Base-by-base conservation (phyloP, 306 rosid species). In the Casuarina cunninghamiana region DNA sequence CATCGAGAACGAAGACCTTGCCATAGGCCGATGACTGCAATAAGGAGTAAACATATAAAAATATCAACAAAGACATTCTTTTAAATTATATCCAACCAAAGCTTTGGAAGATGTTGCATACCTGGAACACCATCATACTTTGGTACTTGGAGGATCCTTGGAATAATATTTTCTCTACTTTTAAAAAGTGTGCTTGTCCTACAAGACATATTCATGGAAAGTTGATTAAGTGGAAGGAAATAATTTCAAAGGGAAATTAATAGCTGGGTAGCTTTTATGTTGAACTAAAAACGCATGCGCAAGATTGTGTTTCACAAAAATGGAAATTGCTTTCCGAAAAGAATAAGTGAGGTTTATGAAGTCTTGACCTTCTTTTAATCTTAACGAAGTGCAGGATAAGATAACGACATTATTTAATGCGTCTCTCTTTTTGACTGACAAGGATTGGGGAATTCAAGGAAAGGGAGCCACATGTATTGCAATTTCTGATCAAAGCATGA, bases 121-220 rank as follows among this genome's bases (percentile, higher is more conserved):
- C 93, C 93, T 90, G 82, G 82, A 90, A 88, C 50, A 87, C 96
- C 78, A 87, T 76, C 90, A 88, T 85, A 69, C 74, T 74, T 81
- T 90, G 93, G 78, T 78, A 85, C 55, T 87, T 76, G 54, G 91
- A 90, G 45, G 81, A 88, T 75, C 91, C 96, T 75, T 85, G 81
- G 78, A 87, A 90, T 69, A 84, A 74, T 58, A 88, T 44, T 26
- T 90, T 85, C 66, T 87, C 96, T 5, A 88, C 78, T 84, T 88
- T 90, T 82, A 88, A 80, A 75, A 87, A 87, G 82, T 87, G 96
- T 17, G 93, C 93, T 79, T 90, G 80, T 6, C 93, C 96, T 90
- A 78, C 70, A 82, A 63, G 60, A 77, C 16, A 49, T 15, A 70
- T 65, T 32, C 26, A 72, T 35, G 37, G 26, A 48, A 48, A 46